These are phyloP conservation scores for Hanseniaspora lindneri DNA, from an alignment of 805 yeast genomes.

Conservation along the genomic window DNA sequence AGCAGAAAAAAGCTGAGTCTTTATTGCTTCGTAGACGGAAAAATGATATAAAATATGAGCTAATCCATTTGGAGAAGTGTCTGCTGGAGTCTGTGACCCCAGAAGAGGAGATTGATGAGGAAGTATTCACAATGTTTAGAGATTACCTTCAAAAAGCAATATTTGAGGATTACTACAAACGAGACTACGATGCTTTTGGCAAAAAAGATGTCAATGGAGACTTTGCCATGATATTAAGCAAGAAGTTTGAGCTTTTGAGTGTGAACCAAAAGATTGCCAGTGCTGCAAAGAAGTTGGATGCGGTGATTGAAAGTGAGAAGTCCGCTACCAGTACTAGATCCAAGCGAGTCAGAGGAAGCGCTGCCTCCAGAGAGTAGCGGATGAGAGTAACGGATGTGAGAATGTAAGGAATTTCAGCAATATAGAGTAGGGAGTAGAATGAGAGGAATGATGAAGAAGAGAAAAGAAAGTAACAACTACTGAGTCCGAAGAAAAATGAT, in stretches of 20 bases:
- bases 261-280: not conserved
- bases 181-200: slow-evolving; percentile 1
- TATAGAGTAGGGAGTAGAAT: no score
- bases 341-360: no score
- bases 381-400: no score
- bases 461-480: no score
- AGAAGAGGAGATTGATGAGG: not conserved
- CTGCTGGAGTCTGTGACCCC: not conserved
- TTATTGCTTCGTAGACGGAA: no score
- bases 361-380: no score
- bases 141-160: not conserved
- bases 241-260: slow-evolving; percentile 6
- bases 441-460: no score
- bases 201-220: not conserved
- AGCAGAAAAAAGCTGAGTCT: no score
- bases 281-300: not conserved
- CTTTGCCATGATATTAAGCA: slow-evolving; percentile 1
- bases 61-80: not conserved
- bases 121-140: not conserved
- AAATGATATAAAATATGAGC: not conserved
- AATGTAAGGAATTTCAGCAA: no score
- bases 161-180: slow-evolving; percentile 3
- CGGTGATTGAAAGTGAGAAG: not conserved
- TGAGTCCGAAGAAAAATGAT: no score
- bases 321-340: not conserved